A percentile compares a stretch with the other conserved stretches of the same genome.
Evolutionary conservation across 2,329 filamentous ascomycete genomes (phyloP).

Genomic region (Anisogramma anomala): DNA sequence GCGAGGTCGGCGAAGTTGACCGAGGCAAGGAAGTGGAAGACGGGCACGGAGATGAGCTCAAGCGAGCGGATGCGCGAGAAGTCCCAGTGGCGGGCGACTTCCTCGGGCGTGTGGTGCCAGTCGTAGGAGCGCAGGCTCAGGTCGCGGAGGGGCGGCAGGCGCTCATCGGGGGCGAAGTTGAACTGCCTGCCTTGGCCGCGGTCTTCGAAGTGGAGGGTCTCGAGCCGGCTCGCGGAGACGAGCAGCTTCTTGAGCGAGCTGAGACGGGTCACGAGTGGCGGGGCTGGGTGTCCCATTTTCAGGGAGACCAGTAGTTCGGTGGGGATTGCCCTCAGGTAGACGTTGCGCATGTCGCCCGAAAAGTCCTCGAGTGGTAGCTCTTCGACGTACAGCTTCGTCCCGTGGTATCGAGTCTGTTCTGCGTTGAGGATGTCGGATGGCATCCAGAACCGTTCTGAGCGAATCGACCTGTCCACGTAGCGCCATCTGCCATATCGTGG

Average conservation of each 20-base stretch:
- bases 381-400: conserved; percentile 28
- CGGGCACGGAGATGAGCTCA: conserved; percentile 31
- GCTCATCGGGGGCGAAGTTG: conserved; percentile 27
- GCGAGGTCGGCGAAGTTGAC: conserved; percentile 27
- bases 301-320: conserved; percentile 29
- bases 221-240: conserved; percentile 24
- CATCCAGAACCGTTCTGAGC: conserved; percentile 23
- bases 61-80: conserved; percentile 32
- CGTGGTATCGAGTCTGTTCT: conserved; percentile 20
- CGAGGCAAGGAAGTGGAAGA: conserved; percentile 33
- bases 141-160: conserved; percentile 31
- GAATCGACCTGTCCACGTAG: conserved; percentile 24
- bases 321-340: conserved; percentile 29
- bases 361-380: conserved; percentile 30
- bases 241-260: conserved; percentile 33
- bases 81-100: conserved; percentile 33
- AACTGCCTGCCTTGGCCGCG: conserved; percentile 35
- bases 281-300: conserved; percentile 28
- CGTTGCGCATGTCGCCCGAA: conserved; percentile 23
- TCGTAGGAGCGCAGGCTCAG: conserved; percentile 36
- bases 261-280: conserved; percentile 30
- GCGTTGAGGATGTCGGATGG: conserved; percentile 29
- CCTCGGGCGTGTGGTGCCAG: conserved; percentile 32
- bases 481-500: conserved; percentile 25
- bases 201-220: conserved; percentile 32